Conservation (phyloP, 164 flowering plant species). For the Nymphaea colorata region DNA sequence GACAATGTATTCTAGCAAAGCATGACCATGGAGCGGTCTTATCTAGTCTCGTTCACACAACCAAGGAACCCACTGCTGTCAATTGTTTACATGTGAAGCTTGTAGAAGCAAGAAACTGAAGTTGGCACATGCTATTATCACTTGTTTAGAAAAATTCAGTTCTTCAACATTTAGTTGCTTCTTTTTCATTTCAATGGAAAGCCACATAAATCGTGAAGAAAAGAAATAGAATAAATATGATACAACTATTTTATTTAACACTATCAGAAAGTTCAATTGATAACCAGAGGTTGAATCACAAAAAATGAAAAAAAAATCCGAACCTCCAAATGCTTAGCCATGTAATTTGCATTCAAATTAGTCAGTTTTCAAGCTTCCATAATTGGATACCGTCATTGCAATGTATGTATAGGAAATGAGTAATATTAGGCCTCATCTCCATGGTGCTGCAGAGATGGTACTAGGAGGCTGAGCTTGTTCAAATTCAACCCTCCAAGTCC, state of each 20-base stretch:
- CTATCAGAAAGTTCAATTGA: neutral
- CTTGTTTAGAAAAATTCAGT: too few relatives aligned
- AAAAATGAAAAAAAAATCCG: neutral
- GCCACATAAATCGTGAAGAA: too few relatives aligned
- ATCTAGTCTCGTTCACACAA: too few relatives aligned
- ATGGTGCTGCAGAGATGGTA: constrained; percentile 92
- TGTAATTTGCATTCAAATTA: constrained; percentile 92
- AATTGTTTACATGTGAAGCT: too few relatives aligned
- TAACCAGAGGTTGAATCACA: neutral
- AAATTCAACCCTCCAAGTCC: neutral
- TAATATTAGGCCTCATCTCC: constrained; percentile 98
- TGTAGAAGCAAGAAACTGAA: too few relatives aligned
- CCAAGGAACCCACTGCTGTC: too few relatives aligned
- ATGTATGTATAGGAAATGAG: constrained; percentile 94
- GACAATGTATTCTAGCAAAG: too few relatives aligned
- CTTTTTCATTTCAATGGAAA: too few relatives aligned
- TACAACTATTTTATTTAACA: neutral
- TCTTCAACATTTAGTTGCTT: too few relatives aligned
- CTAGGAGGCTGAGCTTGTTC: constrained; percentile 69
- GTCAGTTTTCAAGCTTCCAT: constrained; percentile 94
- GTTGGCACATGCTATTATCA: too few relatives aligned
- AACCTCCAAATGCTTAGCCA: constrained; percentile 98
- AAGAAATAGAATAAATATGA: too few relatives aligned
- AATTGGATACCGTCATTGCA: constrained; percentile 96
- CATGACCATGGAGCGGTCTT: too few relatives aligned